Evolutionary conservation across 2,329 filamentous ascomycete genomes (phyloP), one percentile per base, ranked within the genome.

Genomic region (Xylaria multiplex): DNA sequence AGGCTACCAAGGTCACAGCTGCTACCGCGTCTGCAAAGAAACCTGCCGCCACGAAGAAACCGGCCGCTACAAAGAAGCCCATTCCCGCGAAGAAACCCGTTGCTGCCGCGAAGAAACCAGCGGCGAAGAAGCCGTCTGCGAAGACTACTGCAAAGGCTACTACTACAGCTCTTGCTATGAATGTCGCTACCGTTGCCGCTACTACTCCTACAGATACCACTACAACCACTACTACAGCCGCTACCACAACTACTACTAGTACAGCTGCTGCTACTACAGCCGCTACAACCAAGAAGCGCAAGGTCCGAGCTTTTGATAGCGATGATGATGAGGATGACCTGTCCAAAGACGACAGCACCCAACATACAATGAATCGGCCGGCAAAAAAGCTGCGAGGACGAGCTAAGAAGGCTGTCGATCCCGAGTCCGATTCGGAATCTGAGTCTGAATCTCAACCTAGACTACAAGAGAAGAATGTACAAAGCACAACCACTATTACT

Each of bases 311-410:
- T 3, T 46, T 8, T 30, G 63, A 62, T 14, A 85, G 89, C 54
- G 86, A 88, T 48, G 86, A 88, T 48, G 82, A 85, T 16, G 81
- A 85, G 52, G 82, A 85, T n/a, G 79, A 81, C 65, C 70, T 74
- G 42, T 60, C 64, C 8, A 66, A 64, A 40, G 70, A 77, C 35
- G 64, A 69, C 11, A 55, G 66, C 32, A 46, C 58, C 64, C 74
- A 68, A 69, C 75, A 46, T 66, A 76, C 58, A 66, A 79, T 75
- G 78, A 79, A 71, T 68, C 77, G 65, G 63, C 73, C 68, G 58
- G 70, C 66, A 6, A 77, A 78, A n/a, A 81, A 80, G 70, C 75
- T 79, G n/a, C 80, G 86, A 52, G 82, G 82, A 43, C 78, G 82
- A 32, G 77, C 82, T 1, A 83, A 79, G 73, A 88, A 85, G 75